Base-by-base conservation (phyloP, 345 rosid species). In the Ailanthus altissimus region DNA sequence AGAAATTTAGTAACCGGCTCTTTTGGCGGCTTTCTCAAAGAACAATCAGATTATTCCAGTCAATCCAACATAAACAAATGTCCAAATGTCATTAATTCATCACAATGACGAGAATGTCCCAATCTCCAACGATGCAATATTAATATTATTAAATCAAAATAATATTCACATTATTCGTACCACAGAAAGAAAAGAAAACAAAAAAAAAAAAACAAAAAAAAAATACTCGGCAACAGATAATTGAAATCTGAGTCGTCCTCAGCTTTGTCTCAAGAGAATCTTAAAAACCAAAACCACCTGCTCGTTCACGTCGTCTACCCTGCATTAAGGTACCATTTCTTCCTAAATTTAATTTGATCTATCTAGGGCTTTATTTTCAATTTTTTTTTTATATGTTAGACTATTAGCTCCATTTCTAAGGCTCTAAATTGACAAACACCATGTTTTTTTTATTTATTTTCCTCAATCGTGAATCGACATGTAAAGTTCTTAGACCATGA, bases 71-170 rank as follows among this genome's bases (percentile, higher is more conserved):
- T 16, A 5, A 25, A 28, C 8, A 72, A 53, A 23, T 23, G 18
- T 43, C 18, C 15, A 43, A 21, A 0, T 67, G 8, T 45, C 18
- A 21, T 43, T 45, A 45, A 25, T 18, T 25, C 20, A 16, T n/a
- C n/a, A n/a, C 20, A 73, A 79, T 74, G 73, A 79, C 78, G 65
- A 68, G 58, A 74, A 67, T 68, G 78, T 53, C 82, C 78, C 65
- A 1, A 0, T 9, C 57, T 50, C 53, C 62, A 67, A 58, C 61
- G 8, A 11, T 10, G 76, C 66, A 42, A 10, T 38, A 38, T n/a
- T 0, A 28, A 11, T 61, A 45, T 51, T 40, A 26, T 61, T 60
- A 43, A 25, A 42, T 2, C 0, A 12, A 40, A 67, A 25, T 11
- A 56, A 71, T 71, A 54, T 36, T 53, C 53, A 4, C 38, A 53